Evolutionary conservation across 805 yeast species (phyloP).

Genomic region (Cyberlindnera euphorbiiphila): DNA sequence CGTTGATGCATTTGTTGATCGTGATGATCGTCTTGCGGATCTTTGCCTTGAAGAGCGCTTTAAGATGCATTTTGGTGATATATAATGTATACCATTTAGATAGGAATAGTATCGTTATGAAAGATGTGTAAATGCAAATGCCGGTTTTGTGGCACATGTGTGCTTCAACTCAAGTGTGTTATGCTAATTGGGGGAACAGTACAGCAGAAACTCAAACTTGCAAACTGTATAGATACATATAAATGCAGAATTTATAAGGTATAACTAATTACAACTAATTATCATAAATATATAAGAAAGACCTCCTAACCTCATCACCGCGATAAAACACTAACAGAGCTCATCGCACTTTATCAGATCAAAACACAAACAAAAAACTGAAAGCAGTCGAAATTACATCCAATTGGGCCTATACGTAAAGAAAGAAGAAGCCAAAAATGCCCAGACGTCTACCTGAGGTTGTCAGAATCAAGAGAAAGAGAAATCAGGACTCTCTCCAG

Average conservation of each 20-base stretch:
- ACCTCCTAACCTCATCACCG: too few species aligned
- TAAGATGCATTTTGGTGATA: conserved; percentile 6
- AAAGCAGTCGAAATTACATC: too few species aligned
- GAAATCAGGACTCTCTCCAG: conserved; percentile 84
- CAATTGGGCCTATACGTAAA: background rate
- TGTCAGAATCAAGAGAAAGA: conserved; percentile 79
- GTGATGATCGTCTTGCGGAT: conserved; percentile 12
- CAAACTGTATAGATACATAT: background rate
- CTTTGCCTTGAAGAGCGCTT: conserved; percentile 21
- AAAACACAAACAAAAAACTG: too few species aligned
- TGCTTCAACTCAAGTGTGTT: too few species aligned
- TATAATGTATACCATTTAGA: too few species aligned
- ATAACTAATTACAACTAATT: too few species aligned
- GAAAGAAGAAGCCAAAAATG: conserved; percentile 1
- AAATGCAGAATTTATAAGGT: background rate
- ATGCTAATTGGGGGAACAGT: too few species aligned
- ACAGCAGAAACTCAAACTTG: too few species aligned
- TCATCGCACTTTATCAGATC: background rate
- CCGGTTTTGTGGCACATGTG: too few species aligned
- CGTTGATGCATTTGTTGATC: conserved; percentile 9
- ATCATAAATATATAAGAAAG: too few species aligned
- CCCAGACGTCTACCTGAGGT: conserved; percentile 45
- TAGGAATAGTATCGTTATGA: too few species aligned
- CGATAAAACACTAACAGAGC: background rate
- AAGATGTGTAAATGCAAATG: too few species aligned